phyloP scores from a whole-genome alignment of 306 rosid species.

The Dalbergia oliveri region DNA sequence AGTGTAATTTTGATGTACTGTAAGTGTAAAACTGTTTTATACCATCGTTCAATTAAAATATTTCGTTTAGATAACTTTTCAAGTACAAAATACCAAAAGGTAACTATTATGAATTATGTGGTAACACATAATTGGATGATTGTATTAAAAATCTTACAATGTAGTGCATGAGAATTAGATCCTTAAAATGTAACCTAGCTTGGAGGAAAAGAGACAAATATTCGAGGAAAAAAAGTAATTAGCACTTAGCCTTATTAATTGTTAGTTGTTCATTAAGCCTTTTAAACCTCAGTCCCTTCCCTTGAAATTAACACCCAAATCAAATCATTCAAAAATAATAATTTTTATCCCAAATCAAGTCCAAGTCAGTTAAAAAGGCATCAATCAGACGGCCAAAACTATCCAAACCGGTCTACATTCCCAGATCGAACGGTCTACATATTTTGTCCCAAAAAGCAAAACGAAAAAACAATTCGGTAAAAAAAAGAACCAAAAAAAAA shows the following conservation, averaged over 20 bases:
- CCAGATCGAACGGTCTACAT: conserved; percentile 50
- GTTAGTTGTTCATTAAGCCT: not conserved
- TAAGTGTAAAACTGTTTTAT: too few species aligned
- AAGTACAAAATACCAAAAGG: too few species aligned
- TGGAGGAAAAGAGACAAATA: not conserved
- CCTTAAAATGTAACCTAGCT: not conserved
- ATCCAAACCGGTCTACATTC: not conserved
- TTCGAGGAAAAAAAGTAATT: not conserved
- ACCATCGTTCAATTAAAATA: too few species aligned
- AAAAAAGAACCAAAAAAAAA: not conserved
- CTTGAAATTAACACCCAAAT: too few species aligned
- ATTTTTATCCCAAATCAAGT: not conserved
- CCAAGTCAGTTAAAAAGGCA: not conserved
- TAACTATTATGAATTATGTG: too few species aligned
- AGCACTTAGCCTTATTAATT: not conserved
- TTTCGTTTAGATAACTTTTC: too few species aligned
- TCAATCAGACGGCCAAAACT: conserved; percentile 42
- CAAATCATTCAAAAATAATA: not conserved
- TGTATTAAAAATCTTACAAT: too few species aligned
- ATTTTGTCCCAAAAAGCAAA: not conserved
- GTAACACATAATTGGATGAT: too few species aligned
- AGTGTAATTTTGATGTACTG: too few species aligned
- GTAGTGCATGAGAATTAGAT: too few species aligned
- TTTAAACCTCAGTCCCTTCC: not conserved
- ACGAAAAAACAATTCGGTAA: not conserved